Conservation (phyloP, 2,329 filamentous ascomycete species). For the Arthrobotrys musiformis region DNA sequence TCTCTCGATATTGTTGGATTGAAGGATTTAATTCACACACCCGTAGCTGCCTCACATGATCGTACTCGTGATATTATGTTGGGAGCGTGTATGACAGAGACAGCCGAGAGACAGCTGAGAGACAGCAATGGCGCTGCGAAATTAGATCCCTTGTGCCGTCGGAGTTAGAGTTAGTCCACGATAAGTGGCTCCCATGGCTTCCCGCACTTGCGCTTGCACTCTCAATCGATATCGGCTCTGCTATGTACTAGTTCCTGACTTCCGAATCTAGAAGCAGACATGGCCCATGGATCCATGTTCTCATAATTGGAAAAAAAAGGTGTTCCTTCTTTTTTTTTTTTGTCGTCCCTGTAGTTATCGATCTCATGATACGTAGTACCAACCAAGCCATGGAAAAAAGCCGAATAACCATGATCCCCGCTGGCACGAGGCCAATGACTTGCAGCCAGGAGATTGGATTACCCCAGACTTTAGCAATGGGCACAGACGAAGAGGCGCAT, state of each 20-base stretch:
- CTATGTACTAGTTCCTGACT: slow-evolving; percentile 15
- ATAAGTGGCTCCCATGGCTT: slow-evolving; percentile 18
- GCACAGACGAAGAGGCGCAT: slow-evolving; percentile 28
- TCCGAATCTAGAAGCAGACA: slow-evolving; percentile 17
- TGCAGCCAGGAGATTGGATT: slow-evolving; percentile 34
- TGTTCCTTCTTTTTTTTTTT: background rate
- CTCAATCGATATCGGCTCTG: slow-evolving; percentile 13
- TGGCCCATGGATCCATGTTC: background rate
- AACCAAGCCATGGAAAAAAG: background rate
- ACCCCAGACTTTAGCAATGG: slow-evolving; percentile 43
- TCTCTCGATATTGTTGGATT: background rate
- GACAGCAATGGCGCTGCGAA: background rate
- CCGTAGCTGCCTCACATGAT: slow-evolving; percentile 14
- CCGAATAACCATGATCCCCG: slow-evolving; percentile 44
- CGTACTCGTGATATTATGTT: slow-evolving; percentile 9
- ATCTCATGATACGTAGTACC: background rate
- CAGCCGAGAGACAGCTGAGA: too few species aligned
- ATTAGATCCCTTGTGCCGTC: slow-evolving; percentile 24
- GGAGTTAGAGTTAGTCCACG: slow-evolving; percentile 25
- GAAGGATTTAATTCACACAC: slow-evolving; percentile 3
- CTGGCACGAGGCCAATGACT: slow-evolving; percentile 54
- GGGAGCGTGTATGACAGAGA: too few species aligned
- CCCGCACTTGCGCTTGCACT: slow-evolving; percentile 6
- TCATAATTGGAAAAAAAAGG: background rate
- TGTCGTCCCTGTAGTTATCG: too few species aligned